Evolutionary conservation across 2,329 filamentous ascomycete species (phyloP), one percentile per base, ranked within the genome.

Genomic region (Kalaharituber pfeilii): DNA sequence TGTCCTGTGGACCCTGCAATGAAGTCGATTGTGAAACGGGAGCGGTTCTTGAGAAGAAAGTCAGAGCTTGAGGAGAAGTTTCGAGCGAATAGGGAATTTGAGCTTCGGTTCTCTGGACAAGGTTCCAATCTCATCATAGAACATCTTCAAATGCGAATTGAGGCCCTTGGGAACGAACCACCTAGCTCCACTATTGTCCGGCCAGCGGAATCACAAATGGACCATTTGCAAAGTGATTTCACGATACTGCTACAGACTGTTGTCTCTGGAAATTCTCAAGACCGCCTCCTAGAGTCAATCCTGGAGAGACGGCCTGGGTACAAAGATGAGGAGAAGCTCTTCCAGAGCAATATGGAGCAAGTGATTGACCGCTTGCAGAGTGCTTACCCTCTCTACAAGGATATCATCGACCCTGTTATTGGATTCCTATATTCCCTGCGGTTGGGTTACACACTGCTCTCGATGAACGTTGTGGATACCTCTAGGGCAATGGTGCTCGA

Each of bases 1-100:
- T 81, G 82, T 60, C 76, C 84, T 2, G 91, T 89, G 63, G 91
- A 98, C 66, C 91, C 91, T 1, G 79, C 79, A 1, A 66, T 80
- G 29, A 71, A 71, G 50, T 69, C 76, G 5, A 72, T 73, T 52
- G 75, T 94, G 18, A 81, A 86, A 62, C 76, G 78, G 20, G 67
- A 74, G 53, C 70, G 77, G 22, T 74, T 82, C 64, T 65, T 71
- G 18, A 71, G 79, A 54, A 72, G 83, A 36, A 75, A 77, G 49
- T 60, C 66, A 2, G 70, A 74, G 8, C 68, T 94, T 1, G 66
- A 72, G 11, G 64, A 69, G 5, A 79, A 79, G 55, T 72, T 86
- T 1, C 63, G 72, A 4, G 76, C 78, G 0, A 69, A 95, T 7
- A 69, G 72, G 47, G 62, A 70, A 2, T 93, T 89, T 59, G 82